Percentiles rank a stretch among this genome's conserved stretches.
Conservation (phyloP, 305 asterid species). For the Lippia alba region DNA sequence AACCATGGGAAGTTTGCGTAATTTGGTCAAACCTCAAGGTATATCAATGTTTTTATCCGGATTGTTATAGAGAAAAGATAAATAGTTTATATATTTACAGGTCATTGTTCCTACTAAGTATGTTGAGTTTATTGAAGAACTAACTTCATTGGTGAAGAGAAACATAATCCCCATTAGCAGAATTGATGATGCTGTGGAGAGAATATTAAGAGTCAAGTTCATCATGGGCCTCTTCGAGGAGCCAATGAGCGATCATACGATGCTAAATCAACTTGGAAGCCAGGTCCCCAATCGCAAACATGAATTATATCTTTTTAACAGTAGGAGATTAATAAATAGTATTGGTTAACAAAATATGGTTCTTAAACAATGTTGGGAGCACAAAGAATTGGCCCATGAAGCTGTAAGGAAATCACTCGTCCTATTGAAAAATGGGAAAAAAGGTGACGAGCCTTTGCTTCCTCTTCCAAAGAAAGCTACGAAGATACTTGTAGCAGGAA, state of each 20-base stretch:
- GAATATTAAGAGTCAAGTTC: slow-evolving; percentile 7
- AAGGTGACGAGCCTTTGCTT: slow-evolving; percentile 48
- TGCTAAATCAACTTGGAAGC: slow-evolving; percentile 54
- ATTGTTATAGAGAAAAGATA: background rate
- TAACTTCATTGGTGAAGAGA: slow-evolving; percentile 7
- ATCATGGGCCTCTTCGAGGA: slow-evolving; percentile 9
- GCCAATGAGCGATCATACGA: slow-evolving; percentile 44
- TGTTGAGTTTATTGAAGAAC: background rate
- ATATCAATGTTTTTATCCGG: too few species aligned
- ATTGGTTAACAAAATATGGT: background rate
- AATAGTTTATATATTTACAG: background rate
- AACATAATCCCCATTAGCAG: slow-evolving; percentile 32
- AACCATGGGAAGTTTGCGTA: too few species aligned
- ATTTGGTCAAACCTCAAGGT: too few species aligned
- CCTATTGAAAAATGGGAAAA: slow-evolving; percentile 63
- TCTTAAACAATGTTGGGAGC: slow-evolving; percentile 37
- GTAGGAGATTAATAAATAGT: background rate
- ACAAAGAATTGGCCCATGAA: slow-evolving; percentile 76
- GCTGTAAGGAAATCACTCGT: slow-evolving; percentile 81
- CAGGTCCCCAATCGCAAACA: slow-evolving; percentile 34
- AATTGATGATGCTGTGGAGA: slow-evolving; percentile 56
- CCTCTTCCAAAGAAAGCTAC: slow-evolving; percentile 58
- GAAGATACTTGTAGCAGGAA: slow-evolving; percentile 68
- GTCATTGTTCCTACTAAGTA: background rate
- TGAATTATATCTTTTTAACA: background rate